These are phyloP conservation scores for Ceratobasidium sp. DNA, from an alignment of 1,284 basidiomycete genomes.

Conservation along the genomic window DNA sequence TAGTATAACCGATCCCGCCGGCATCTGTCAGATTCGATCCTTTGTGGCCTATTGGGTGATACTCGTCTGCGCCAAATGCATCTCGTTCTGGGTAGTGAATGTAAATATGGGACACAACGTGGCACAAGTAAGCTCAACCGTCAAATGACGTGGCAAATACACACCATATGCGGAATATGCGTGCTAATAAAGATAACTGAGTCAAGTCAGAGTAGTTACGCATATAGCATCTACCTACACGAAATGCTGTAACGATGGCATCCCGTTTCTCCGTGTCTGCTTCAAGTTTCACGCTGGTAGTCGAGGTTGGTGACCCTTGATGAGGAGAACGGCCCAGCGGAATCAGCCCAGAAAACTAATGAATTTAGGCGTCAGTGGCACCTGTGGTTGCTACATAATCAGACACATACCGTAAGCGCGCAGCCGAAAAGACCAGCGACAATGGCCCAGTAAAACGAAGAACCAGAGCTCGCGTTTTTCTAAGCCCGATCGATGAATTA, in stretches of 20 bases:
- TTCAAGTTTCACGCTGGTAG: slow-evolving; percentile 49
- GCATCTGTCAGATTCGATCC: slow-evolving; percentile 75
- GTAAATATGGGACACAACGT: slow-evolving; percentile 1
- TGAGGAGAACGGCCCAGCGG: slow-evolving; percentile 13
- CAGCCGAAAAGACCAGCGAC: slow-evolving; percentile 27
- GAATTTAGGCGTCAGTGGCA: neutral
- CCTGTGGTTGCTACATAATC: neutral
- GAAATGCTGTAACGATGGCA: slow-evolving; percentile 77
- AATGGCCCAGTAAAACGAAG: slow-evolving; percentile 16
- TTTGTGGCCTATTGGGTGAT: slow-evolving; percentile 73
- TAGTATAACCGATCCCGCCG: slow-evolving; percentile 83
- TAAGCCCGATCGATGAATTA: neutral
- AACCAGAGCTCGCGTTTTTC: slow-evolving; percentile 1
- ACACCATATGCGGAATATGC: slow-evolving; percentile 79
- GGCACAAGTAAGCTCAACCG: neutral
- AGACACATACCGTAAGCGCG: slow-evolving; percentile 8
- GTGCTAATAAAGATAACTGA: slow-evolving; percentile 56
- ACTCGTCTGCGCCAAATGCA: slow-evolving; percentile 87
- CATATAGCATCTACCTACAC: slow-evolving; percentile 57
- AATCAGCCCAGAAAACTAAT: slow-evolving; percentile 26
- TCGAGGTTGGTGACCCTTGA: slow-evolving; percentile 29
- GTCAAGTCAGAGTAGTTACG: neutral
- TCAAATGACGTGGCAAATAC: slow-evolving; percentile 42
- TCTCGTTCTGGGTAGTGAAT: slow-evolving; percentile 63
- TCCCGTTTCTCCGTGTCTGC: slow-evolving; percentile 69